phyloP scores from a whole-genome alignment of 2,329 filamentous ascomycete species.

The Coccinonectria pachysandricola region DNA sequence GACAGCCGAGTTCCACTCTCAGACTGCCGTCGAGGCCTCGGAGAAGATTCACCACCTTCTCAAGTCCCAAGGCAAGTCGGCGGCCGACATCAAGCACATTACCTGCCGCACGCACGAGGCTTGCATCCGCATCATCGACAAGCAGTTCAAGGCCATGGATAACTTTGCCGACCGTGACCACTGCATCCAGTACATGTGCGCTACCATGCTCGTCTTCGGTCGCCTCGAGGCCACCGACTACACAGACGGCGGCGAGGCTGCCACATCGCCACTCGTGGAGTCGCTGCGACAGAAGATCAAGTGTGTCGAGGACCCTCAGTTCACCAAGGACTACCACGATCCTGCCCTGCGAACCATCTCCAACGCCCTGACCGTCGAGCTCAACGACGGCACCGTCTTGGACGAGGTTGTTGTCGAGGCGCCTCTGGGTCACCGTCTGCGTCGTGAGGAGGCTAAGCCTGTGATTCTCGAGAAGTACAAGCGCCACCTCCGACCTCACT shows the following conservation, averaged over 20 bases:
- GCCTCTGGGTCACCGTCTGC: constrained; percentile 81
- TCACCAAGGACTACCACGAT: constrained; percentile 93
- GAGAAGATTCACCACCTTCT: constrained; percentile 80
- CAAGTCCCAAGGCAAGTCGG: constrained; percentile 75
- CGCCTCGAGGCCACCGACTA: constrained; percentile 92
- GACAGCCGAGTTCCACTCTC: constrained; percentile 87
- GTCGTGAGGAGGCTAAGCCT: constrained; percentile 94
- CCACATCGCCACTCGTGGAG: constrained; percentile 81
- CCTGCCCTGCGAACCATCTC: constrained; percentile 89
- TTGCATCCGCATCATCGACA: constrained; percentile 98
- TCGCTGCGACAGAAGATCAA: constrained; percentile 85
- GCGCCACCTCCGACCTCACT: constrained; percentile 81
- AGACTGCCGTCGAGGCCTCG: constrained; percentile 93
- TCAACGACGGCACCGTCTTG: constrained; percentile 87
- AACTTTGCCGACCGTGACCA: constrained; percentile 99
- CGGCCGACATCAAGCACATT: constrained; percentile 85
- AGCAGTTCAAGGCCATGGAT: constrained; percentile 99
- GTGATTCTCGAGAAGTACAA: constrained; percentile 94
- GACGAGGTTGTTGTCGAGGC: constrained; percentile 90
- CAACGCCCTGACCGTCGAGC: constrained; percentile 87
- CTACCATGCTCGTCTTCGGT: constrained; percentile 91
- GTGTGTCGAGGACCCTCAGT: constrained; percentile 93
- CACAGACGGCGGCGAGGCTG: constrained; percentile 83
- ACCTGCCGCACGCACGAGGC: constrained; percentile 97
- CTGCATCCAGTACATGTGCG: constrained; percentile 99